phyloP scores from a whole-genome alignment of 1,139 yeast species.

The Wickerhamomyces sp. region DNA sequence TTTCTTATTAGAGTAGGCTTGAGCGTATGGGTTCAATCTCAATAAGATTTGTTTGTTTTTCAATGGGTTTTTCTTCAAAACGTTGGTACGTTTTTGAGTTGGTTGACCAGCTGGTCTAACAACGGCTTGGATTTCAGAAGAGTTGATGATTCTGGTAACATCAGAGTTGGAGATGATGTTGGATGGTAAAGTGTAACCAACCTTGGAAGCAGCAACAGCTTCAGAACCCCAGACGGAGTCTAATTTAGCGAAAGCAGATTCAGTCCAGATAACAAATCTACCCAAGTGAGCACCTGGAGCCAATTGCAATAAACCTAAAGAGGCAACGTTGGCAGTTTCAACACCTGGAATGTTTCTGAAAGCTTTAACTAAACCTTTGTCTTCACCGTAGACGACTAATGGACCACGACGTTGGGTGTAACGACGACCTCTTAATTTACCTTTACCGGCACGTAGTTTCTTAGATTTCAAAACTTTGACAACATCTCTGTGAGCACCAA shows the following conservation, averaged over 20 bases:
- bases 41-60: conserved; percentile 98
- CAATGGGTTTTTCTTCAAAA: conserved; percentile 99
- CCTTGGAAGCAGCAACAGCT: conserved; percentile 77
- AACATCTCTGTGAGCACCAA: conserved; percentile 98
- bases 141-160: conserved; percentile 95
- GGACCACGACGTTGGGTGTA: conserved; percentile 99
- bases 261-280: conserved; percentile 99
- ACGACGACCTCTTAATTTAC: conserved; percentile 99
- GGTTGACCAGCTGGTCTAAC: conserved; percentile 96
- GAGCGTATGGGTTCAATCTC: conserved; percentile 99
- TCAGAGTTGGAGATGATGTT: conserved; percentile 96
- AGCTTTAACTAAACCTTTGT: conserved; percentile 97
- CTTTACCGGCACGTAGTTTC: conserved; percentile 99
- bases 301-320: conserved; percentile 94
- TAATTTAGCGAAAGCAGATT: conserved; percentile 93
- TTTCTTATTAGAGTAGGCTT: conserved; percentile 91
- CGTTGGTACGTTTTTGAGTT: conserved; percentile 90
- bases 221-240: conserved; percentile 98
- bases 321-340: conserved; percentile 89
- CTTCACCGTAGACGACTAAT: conserved; percentile 95
- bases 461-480: conserved; percentile 97
- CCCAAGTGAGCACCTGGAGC: conserved; percentile 99
- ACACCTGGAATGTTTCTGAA: conserved; percentile 99
- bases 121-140: conserved; percentile 97
- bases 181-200: conserved; percentile 88